phyloP scores from a whole-genome alignment of 1,139 yeast genomes.

The Taiozyma onychis region DNA sequence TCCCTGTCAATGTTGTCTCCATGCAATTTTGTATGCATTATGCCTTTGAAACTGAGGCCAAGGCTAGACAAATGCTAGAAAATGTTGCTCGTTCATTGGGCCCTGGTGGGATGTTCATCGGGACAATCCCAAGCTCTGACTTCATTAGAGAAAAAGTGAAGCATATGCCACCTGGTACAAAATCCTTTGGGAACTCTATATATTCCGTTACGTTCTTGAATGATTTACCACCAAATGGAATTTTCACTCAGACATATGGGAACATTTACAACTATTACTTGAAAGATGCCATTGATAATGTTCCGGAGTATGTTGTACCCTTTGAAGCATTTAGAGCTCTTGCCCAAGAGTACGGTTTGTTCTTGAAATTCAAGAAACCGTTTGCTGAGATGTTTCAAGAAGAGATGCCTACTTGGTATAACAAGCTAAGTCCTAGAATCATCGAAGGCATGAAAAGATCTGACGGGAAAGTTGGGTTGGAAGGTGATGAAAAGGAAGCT shows the following conservation, averaged over 20 bases:
- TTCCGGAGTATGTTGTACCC: constrained; percentile 97
- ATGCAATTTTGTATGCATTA: constrained; percentile 92
- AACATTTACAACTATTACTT: constrained; percentile 76
- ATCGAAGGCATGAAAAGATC: constrained; percentile 63
- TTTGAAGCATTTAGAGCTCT: constrained; percentile 79
- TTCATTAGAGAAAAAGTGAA: constrained; percentile 63
- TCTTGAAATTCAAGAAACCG: constrained; percentile 65
- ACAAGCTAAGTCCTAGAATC: constrained; percentile 55
- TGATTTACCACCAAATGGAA: constrained; percentile 67
- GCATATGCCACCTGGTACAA: constrained; percentile 43
- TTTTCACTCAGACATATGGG: constrained; percentile 74
- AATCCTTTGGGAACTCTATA: constrained; percentile 75
- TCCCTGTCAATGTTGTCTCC: constrained; percentile 85
- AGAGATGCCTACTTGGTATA: constrained; percentile 64
- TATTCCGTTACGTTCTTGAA: constrained; percentile 77
- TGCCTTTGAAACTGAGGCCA: constrained; percentile 83
- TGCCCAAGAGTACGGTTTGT: constrained; percentile 80
- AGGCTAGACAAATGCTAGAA: constrained; percentile 63
- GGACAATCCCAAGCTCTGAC: constrained; percentile 92
- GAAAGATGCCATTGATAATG: constrained; percentile 92
- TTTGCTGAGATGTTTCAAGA: constrained; percentile 80
- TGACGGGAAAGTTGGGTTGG: constrained; percentile 83
- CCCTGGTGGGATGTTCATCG: constrained; percentile 83
- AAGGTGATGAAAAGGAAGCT: constrained; percentile 90
- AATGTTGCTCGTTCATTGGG: constrained; percentile 74